Evolutionary conservation across 2,329 filamentous ascomycete genomes (phyloP).

Genomic region (Fusarium sp.): DNA sequence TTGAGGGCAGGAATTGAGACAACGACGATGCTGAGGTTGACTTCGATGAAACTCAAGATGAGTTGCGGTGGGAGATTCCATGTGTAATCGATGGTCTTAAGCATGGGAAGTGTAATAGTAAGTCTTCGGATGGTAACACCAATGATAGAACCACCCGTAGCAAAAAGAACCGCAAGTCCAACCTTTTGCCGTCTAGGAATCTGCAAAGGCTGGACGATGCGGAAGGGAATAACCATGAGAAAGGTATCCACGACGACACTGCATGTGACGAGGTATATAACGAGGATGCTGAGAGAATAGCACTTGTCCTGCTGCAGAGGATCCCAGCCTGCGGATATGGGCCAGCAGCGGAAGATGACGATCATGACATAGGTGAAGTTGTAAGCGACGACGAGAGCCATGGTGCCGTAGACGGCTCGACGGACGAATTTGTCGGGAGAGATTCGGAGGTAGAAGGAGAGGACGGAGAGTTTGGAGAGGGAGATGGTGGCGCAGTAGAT

Average conservation of each 20-base stretch:
- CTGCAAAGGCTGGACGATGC: slow-evolving; percentile 58
- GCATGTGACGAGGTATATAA: slow-evolving; percentile 44
- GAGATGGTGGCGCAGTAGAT: slow-evolving; percentile 57
- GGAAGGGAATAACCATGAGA: slow-evolving; percentile 59
- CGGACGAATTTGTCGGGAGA: slow-evolving; percentile 42
- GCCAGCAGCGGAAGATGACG: slow-evolving; percentile 57
- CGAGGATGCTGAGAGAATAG: slow-evolving; percentile 53
- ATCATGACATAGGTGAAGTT: slow-evolving; percentile 55
- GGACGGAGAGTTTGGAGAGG: slow-evolving; percentile 58
- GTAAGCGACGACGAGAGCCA: slow-evolving; percentile 55
- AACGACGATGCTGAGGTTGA: slow-evolving; percentile 63
- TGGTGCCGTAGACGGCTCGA: slow-evolving; percentile 40
- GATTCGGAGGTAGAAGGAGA: slow-evolving; percentile 61
- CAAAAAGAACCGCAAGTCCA: slow-evolving; percentile 61
- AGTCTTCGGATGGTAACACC: slow-evolving; percentile 48
- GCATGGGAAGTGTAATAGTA: slow-evolving; percentile 42
- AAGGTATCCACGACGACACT: slow-evolving; percentile 62
- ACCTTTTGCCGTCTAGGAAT: slow-evolving; percentile 62
- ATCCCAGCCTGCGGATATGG: slow-evolving; percentile 58
- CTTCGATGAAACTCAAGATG: slow-evolving; percentile 61
- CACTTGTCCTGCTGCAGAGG: slow-evolving; percentile 52
- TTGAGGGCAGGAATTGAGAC: slow-evolving; percentile 63
- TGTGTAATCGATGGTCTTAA: slow-evolving; percentile 43
- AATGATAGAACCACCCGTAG: slow-evolving; percentile 50
- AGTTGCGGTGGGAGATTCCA: slow-evolving; percentile 45